Evolutionary conservation across 192 early-diverging fungal genomes (phyloP).

Genomic region (Coemansia nantahalensis): DNA sequence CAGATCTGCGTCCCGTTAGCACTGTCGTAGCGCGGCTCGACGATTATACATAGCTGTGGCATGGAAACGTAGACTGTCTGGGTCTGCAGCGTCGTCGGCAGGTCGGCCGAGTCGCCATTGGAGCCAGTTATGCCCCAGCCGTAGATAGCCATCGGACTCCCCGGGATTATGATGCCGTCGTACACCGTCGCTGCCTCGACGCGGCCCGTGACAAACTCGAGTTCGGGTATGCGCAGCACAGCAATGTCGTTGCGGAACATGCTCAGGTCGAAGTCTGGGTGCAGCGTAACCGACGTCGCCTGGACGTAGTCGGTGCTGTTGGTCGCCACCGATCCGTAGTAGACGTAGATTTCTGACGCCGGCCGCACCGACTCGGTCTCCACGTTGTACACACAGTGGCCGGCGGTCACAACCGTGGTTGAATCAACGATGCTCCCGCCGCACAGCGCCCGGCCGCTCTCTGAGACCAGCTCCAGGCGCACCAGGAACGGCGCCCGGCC

Average conservation of each 20-base stretch:
- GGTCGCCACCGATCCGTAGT: conserved; percentile 19
- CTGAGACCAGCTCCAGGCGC: conserved; percentile 4
- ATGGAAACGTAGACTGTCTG: too few relatives aligned
- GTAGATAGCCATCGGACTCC: too few relatives aligned
- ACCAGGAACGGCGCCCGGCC: conserved; percentile 36
- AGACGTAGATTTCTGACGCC: conserved; percentile 13
- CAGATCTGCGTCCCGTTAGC: too few relatives aligned
- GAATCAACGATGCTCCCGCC: conserved; percentile 41
- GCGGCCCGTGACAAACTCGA: conserved; percentile 8
- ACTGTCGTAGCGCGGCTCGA: too few relatives aligned
- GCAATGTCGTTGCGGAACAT: conserved; percentile 41
- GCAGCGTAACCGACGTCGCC: conserved; percentile 17
- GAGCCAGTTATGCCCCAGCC: too few relatives aligned
- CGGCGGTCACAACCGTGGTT: conserved; percentile 38
- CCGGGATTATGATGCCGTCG: conserved; percentile 25
- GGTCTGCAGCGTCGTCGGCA: too few relatives aligned
- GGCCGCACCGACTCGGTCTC: not conserved
- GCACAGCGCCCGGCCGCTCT: conserved; percentile 16
- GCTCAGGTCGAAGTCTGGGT: conserved; percentile 22
- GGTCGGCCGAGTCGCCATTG: too few relatives aligned
- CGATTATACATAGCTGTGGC: too few relatives aligned
- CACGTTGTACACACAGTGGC: conserved; percentile 23
- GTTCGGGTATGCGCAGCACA: conserved; percentile 18
- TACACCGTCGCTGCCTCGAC: conserved; percentile 26
- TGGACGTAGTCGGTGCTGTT: conserved; percentile 9